Conservation (phyloP, 2,329 filamentous ascomycete genomes). For the Fusarium penzigii region DNA sequence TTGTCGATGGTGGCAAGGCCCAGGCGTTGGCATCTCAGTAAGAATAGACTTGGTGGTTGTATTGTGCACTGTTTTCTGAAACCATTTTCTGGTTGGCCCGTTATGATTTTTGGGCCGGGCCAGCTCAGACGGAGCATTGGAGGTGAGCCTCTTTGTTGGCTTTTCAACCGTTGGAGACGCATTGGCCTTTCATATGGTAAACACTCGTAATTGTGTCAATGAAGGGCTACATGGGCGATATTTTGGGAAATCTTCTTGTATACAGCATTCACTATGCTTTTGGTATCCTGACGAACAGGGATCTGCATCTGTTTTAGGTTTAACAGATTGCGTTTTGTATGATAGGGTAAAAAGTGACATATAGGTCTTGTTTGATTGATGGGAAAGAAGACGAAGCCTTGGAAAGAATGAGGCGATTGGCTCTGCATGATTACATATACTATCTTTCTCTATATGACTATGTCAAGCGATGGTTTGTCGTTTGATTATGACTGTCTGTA, state of each 20-base stretch:
- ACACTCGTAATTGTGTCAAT: background rate
- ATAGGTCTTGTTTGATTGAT: background rate
- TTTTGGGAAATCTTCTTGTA: background rate
- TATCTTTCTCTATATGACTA: no score
- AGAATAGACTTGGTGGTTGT: background rate
- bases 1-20: slow-evolving; percentile 62
- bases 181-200: background rate
- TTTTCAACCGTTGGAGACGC: background rate
- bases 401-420: no score
- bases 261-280: background rate
- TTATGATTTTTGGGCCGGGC: no score
- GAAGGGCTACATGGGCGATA: background rate
- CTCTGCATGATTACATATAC: no score
- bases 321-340: background rate
- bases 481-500: no score
- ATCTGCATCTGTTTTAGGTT: background rate
- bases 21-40: slow-evolving; percentile 2
- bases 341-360: background rate
- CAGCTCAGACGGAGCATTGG: no score
- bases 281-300: background rate
- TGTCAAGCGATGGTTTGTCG: no score
- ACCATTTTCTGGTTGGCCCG: no score
- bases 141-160: no score
- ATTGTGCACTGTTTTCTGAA: no score
- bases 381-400: background rate